These are phyloP conservation scores for Incumbomyces delicatus DNA, from an alignment of 2,329 filamentous ascomycete genomes.

Conservation along the genomic window DNA sequence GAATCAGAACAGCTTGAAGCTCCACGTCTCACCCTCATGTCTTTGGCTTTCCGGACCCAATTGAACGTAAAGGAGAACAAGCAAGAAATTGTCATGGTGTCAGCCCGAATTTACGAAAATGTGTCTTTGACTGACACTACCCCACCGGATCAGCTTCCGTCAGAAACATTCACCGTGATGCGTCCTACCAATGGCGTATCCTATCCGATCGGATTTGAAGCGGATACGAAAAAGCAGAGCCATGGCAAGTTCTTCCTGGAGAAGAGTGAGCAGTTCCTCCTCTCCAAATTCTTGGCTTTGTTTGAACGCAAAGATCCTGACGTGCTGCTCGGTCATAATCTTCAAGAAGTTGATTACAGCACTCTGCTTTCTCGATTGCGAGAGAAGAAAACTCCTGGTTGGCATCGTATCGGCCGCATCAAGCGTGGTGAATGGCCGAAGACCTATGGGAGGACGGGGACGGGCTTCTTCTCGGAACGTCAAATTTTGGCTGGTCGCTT, in stretches of 20 bases:
- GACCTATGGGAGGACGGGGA: slow-evolving; percentile 73
- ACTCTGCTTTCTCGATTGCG: slow-evolving; percentile 77
- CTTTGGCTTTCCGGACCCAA: slow-evolving; percentile 73
- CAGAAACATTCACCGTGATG: slow-evolving; percentile 83
- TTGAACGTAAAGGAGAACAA: slow-evolving; percentile 91
- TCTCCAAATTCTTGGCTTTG: slow-evolving; percentile 82
- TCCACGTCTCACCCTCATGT: slow-evolving; percentile 92
- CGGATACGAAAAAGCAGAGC: slow-evolving; percentile 57
- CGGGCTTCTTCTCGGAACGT: slow-evolving; percentile 86
- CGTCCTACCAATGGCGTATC: slow-evolving; percentile 67
- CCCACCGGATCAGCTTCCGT: slow-evolving; percentile 76
- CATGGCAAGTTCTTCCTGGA: slow-evolving; percentile 69
- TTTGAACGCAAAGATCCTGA: slow-evolving; percentile 84
- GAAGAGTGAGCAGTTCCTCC: slow-evolving; percentile 72
- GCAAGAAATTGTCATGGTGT: slow-evolving; percentile 87
- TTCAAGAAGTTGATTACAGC: slow-evolving; percentile 96
- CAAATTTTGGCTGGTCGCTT: slow-evolving; percentile 81
- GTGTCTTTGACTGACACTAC: slow-evolving; percentile 79
- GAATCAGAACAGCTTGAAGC: slow-evolving; percentile 74
- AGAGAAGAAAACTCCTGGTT: slow-evolving; percentile 84
- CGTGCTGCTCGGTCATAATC: slow-evolving; percentile 82
- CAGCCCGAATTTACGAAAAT: slow-evolving; percentile 85
- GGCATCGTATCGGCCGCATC: slow-evolving; percentile 85
- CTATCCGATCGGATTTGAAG: slow-evolving; percentile 63
- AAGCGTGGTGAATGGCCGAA: slow-evolving; percentile 78